A percentile compares a stretch with the other conserved stretches of the same genome.
Evolutionary conservation across 2,329 filamentous ascomycete genomes (phyloP).

Genomic region (Fusarium pseudograminearum): DNA sequence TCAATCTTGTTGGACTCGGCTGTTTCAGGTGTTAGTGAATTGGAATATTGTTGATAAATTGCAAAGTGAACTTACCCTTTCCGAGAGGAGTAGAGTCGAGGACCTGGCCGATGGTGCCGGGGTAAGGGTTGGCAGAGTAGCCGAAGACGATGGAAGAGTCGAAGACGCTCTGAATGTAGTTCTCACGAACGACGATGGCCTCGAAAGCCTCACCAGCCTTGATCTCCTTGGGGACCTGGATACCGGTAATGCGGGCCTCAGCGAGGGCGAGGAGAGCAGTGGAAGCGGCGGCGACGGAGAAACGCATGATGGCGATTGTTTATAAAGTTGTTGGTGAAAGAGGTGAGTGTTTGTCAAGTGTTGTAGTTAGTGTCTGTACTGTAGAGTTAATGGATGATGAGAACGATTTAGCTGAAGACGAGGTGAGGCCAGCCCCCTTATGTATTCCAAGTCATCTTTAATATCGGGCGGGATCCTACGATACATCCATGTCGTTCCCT

Average conservation of each 20-base stretch:
- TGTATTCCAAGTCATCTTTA: neutral
- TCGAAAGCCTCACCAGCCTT: conserved; percentile 54
- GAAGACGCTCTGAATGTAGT: conserved; percentile 60
- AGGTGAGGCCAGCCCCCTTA: conserved; percentile 6
- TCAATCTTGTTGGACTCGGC: conserved; percentile 38
- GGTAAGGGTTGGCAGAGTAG: conserved; percentile 46
- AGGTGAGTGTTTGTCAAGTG: neutral
- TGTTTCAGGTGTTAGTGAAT: neutral
- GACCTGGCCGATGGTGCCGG: conserved; percentile 48
- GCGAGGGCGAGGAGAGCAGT: conserved; percentile 47
- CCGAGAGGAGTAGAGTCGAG: conserved; percentile 53
- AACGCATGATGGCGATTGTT: conserved; percentile 39
- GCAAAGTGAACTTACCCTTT: conserved; percentile 42
- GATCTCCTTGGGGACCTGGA: conserved; percentile 57
- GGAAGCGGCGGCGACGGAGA: conserved; percentile 45
- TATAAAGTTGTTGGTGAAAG: neutral
- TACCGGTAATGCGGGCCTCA: conserved; percentile 58
- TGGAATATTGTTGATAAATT: neutral
- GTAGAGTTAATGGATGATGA: neutral
- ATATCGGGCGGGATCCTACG: neutral
- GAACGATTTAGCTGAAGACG: neutral
- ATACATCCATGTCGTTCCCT: conserved; percentile 2
- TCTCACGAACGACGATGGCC: conserved; percentile 54
- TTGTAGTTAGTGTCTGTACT: neutral
- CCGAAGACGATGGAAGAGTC: conserved; percentile 62